phyloP scores from a whole-genome alignment of 768 basidiomycete genomes.

The Roridomyces roridus region DNA sequence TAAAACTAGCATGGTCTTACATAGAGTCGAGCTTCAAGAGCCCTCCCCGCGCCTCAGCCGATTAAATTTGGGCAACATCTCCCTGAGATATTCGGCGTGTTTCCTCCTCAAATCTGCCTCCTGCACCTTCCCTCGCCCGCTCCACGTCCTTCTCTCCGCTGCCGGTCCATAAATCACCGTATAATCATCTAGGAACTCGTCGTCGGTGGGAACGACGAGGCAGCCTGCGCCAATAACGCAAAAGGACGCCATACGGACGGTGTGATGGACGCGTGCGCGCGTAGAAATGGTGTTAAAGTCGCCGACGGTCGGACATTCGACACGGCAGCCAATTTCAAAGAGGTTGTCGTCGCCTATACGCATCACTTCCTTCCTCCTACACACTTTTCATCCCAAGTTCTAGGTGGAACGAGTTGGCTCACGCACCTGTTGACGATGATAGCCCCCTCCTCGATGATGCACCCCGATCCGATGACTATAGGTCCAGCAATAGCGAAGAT shows the following conservation, averaged over 20 bases:
- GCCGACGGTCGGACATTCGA: slow-evolving; percentile 87
- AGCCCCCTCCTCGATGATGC: slow-evolving; percentile 90
- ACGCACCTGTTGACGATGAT: slow-evolving; percentile 86
- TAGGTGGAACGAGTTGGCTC: no score
- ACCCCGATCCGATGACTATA: slow-evolving; percentile 86
- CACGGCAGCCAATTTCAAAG: slow-evolving; percentile 95
- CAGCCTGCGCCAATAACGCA: slow-evolving; percentile 87
- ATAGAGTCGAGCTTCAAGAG: slow-evolving; percentile 33
- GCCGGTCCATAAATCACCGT: slow-evolving; percentile 84
- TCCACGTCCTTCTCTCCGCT: slow-evolving; percentile 81
- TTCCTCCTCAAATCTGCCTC: slow-evolving; percentile 85
- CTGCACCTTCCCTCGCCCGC: slow-evolving; percentile 82
- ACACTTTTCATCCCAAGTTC: no score
- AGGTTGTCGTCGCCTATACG: slow-evolving; percentile 92
- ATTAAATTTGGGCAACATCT: slow-evolving; percentile 93
- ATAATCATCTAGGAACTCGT: slow-evolving; percentile 81
- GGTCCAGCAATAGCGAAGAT: slow-evolving; percentile 92
- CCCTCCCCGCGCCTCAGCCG: slow-evolving; percentile 68
- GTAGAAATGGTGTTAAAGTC: slow-evolving; percentile 88
- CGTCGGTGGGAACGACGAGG: slow-evolving; percentile 78
- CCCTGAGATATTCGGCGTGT: slow-evolving; percentile 89
- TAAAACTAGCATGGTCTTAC: background rate
- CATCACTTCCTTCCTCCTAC: slow-evolving; percentile 82
- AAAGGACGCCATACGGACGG: slow-evolving; percentile 76
- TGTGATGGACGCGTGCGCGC: slow-evolving; percentile 82